Base-by-base conservation (phyloP, 2,329 filamentous ascomycete genomes). In the Gaeumannomyces tritici region DNA sequence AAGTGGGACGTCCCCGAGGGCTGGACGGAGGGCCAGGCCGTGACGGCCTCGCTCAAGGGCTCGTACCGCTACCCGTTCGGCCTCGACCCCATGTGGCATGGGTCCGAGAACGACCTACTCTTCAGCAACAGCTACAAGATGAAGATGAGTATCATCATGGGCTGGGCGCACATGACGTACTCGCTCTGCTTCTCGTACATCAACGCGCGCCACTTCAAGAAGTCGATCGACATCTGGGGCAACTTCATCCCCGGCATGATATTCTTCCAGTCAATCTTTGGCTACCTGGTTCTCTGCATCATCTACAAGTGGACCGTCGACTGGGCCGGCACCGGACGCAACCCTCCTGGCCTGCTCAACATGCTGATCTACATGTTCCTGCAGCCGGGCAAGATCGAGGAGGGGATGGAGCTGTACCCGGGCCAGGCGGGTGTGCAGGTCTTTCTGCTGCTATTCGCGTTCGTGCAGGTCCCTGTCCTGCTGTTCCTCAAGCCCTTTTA, bases 351-450 rank as follows among this genome's bases (percentile, higher is more conserved):
- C 70, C 81, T 99, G 64, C 79, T 99, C 65, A 99, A 99, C 83
- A 98, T 98, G 93, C 82, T 99, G 71, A 99, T 99, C 71, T 97
- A 97, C 83, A 99, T 99, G 96, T 99, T 99, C 80, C 78, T 99
- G 68, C 86, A 88, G 66, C 95, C 95, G 4, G 92, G 92, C 61
- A 89, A 76, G 0, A 72, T 88, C 21, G 88, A 90, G 59, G 42
- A 51, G 42, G 42, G 42, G 2, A 84, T 91, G 65, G 82, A 82
- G 60, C 81, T 99, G 6, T 99, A 96, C 73, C 73, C 79, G 27
- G 90, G 90, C 55, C 95, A 99, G 74, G 83, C 80, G 18, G 73
- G 73, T 2, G 83, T 99, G 0, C 95, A 99, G 75, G 78, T 91
- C 15, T 73, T 90, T 61, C 79, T 99, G 47, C 78, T 99, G 27